phyloP scores from a whole-genome alignment of 441 rosid genomes.

The Pelargonium cotyledonis region DNA sequence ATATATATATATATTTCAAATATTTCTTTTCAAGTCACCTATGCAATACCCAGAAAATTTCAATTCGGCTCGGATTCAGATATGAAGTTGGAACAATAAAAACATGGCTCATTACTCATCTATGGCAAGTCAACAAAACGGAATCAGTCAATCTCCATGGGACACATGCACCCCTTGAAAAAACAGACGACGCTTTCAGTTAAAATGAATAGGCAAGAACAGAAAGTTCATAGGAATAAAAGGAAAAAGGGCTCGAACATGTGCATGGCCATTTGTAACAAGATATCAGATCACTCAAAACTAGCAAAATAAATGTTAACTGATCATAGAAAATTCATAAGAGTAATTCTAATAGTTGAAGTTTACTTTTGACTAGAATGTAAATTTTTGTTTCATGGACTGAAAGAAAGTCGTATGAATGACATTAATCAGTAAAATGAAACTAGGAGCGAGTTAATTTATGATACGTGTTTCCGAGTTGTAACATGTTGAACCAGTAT shows the following conservation, averaged over 20 bases:
- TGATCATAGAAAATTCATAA: background rate
- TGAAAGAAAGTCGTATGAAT: background rate
- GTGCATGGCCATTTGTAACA: background rate
- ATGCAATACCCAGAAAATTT: slow-evolving; percentile 1
- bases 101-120: background rate
- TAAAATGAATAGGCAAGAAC: background rate
- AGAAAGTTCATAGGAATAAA: too few relatives aligned
- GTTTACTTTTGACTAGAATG: background rate
- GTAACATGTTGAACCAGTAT: background rate
- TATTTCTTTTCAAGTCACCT: background rate
- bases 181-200: background rate
- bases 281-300: background rate
- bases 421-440: background rate
- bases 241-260: background rate
- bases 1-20: background rate
- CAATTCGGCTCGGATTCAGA: background rate
- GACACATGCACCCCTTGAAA: background rate
- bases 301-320: background rate
- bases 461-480: background rate
- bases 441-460: background rate
- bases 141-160: slow-evolving; percentile 1
- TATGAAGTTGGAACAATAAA: background rate
- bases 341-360: background rate
- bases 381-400: background rate
- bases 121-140: background rate